Conservation (phyloP, 495 filamentous ascomycete species). For the Beverwykella pulmonaria region DNA sequence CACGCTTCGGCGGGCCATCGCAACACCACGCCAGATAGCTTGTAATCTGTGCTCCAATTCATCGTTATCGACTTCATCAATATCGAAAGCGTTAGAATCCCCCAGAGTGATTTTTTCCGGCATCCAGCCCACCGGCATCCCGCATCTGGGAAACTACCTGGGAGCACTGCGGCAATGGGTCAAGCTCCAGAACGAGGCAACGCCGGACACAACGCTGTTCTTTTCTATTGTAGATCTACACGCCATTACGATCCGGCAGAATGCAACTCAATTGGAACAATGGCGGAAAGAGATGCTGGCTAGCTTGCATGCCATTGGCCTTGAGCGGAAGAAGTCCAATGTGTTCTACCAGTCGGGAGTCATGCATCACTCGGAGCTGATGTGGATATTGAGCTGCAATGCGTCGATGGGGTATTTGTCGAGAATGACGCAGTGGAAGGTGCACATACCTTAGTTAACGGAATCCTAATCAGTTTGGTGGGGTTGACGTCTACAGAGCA, state of each 20-base stretch:
- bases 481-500: conserved; percentile 58
- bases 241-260: conserved; percentile 79
- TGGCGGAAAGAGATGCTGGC: conserved; percentile 76
- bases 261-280: conserved; percentile 57
- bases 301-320: conserved; percentile 77
- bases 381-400: conserved; percentile 93
- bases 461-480: not conserved
- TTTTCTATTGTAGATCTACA: conserved; percentile 92
- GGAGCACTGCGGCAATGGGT: conserved; percentile 91
- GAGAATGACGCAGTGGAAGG: conserved; percentile 99
- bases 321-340: conserved; percentile 72
- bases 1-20: conserved; percentile 4
- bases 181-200: conserved; percentile 66
- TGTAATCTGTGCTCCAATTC: conserved; percentile 6
- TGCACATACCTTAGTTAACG: conserved; percentile 38
- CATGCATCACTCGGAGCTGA: conserved; percentile 78
- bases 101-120: conserved; percentile 78
- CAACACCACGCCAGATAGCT: not conserved
- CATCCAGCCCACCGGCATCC: conserved; percentile 93
- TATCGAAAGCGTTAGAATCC: not conserved
- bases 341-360: conserved; percentile 85
- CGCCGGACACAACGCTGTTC: conserved; percentile 60
- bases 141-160: conserved; percentile 96
- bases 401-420: conserved; percentile 86
- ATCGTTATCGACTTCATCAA: not conserved